Evolutionary conservation across 2,329 filamentous ascomycete genomes (phyloP), one percentile per base, ranked within the genome.

Genomic region (Stromatinia cepivora): DNA sequence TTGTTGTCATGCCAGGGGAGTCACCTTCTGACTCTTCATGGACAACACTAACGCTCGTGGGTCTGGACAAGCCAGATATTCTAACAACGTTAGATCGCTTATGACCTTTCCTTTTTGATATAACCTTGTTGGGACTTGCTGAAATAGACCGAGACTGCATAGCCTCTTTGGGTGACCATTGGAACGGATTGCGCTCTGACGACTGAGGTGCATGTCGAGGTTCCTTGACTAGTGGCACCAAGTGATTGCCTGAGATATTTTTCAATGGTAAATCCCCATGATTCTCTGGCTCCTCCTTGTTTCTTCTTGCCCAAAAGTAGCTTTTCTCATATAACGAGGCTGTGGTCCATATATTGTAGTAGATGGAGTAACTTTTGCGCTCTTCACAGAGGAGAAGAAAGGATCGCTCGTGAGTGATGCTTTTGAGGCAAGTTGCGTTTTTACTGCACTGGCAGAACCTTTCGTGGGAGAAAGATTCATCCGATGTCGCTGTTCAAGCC

Each of bases 1-100:
- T 71, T 58, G 46, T 36, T 66, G 15, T 70, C 9, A 52, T 70
- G 58, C 1, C 70, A 69, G 52, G 64, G 13, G 66, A 67, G 4
- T 73, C 69, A n/a, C 73, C 73, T 70, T 75, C 75, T 3, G 71
- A 65, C 58, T 76, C 74, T 64, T 77, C 76, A 5, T 69, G 71
- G 8, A 77, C 74, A 1, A 72, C 69, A 11, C 71, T 71, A 4
- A 76, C 73, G 34, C 75, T 76, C 42, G 66, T 39, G 31, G 73
- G 73, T 25, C 72, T 70, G 11, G 73, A 67, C 3, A 76, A 46
- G 34, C 70, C 70, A 28, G 76, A 77, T 57, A 77, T 75, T 15
- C 73, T 73, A 28, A 76, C 56, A 0, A 74, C 70, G 50, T 75
- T 73, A 0, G 74, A 75, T 56, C 73, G 69, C 50, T 75, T 76